A percentile compares a stretch with the other conserved stretches of the same genome.
phyloP scores from a whole-genome alignment of 495 filamentous ascomycete species.

The Tuber borchii region DNA sequence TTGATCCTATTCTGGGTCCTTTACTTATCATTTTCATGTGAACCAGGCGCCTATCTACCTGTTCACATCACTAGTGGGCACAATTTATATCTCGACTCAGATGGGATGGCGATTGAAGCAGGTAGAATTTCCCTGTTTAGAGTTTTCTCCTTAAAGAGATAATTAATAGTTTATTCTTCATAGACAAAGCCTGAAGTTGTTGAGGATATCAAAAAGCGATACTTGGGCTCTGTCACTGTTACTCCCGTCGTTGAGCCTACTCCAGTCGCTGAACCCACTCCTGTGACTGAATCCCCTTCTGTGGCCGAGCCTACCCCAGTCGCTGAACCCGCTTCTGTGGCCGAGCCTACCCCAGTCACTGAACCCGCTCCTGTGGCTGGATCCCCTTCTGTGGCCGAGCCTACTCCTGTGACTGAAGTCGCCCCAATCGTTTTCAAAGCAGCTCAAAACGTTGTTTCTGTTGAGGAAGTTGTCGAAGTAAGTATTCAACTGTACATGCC shows the following conservation, averaged over 20 bases:
- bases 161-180: slow-evolving; percentile 17
- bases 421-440: slow-evolving; percentile 4
- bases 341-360: too few relatives aligned
- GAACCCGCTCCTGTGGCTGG: slow-evolving; percentile 9
- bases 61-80: slow-evolving; percentile 28
- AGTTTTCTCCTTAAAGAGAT: slow-evolving; percentile 7
- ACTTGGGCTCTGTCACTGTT: slow-evolving; percentile 14
- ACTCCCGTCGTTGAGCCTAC: neutral
- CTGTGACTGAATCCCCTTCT: slow-evolving; percentile 5
- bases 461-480: slow-evolving; percentile 10
- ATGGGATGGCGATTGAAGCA: slow-evolving; percentile 27
- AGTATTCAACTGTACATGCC: neutral
- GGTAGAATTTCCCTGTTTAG: slow-evolving; percentile 20
- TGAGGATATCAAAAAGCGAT: slow-evolving; percentile 21
- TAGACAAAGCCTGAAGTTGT: slow-evolving; percentile 29
- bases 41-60: slow-evolving; percentile 29
- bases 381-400: slow-evolving; percentile 6
- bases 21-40: slow-evolving; percentile 25
- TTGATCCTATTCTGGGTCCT: slow-evolving; percentile 5
- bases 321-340: slow-evolving; percentile 7
- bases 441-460: slow-evolving; percentile 5
- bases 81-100: slow-evolving; percentile 20
- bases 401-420: slow-evolving; percentile 1
- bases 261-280: neutral
- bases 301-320: slow-evolving; percentile 7